Percentiles rank a stretch among this genome's conserved stretches.
phyloP scores from a whole-genome alignment of 768 basidiomycete genomes.

The Lactarius trivialis region DNA sequence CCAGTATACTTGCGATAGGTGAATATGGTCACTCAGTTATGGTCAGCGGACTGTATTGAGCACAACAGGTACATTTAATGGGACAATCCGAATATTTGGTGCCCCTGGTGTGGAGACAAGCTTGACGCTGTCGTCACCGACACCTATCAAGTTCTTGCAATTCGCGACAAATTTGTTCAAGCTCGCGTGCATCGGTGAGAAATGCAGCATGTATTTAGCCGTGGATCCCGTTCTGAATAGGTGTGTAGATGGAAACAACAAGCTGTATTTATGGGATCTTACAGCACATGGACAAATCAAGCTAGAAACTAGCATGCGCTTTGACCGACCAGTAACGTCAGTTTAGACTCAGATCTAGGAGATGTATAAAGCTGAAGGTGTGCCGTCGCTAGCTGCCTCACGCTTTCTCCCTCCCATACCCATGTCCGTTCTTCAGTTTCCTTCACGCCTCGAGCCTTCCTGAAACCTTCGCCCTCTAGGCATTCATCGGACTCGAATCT shows the following conservation, averaged over 20 bases:
- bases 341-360: constrained; percentile 11
- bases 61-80: constrained; percentile 52
- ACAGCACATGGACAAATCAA: constrained; percentile 46
- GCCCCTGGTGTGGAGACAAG: constrained; percentile 55
- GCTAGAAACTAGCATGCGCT: constrained; percentile 41
- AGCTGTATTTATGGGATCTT: constrained; percentile 58
- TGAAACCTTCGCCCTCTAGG: constrained; percentile 27
- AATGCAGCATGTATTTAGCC: constrained; percentile 10
- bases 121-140: constrained; percentile 38
- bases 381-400: constrained; percentile 39
- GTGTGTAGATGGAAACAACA: constrained; percentile 42
- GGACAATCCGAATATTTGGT: constrained; percentile 61
- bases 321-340: constrained; percentile 40
- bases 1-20: constrained; percentile 59
- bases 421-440: constrained; percentile 44
- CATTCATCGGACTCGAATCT: constrained; percentile 44
- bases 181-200: constrained; percentile 55
- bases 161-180: constrained; percentile 51
- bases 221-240: background rate
- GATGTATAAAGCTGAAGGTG: constrained; percentile 1
- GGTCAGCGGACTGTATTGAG: background rate
- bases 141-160: constrained; percentile 51
- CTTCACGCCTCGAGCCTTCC: background rate
- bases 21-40: constrained; percentile 11
- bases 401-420: constrained; percentile 60